These are phyloP conservation scores for Pseudopithomyces chartarum DNA, from an alignment of 2,329 filamentous ascomycete genomes.

Conservation along the genomic window DNA sequence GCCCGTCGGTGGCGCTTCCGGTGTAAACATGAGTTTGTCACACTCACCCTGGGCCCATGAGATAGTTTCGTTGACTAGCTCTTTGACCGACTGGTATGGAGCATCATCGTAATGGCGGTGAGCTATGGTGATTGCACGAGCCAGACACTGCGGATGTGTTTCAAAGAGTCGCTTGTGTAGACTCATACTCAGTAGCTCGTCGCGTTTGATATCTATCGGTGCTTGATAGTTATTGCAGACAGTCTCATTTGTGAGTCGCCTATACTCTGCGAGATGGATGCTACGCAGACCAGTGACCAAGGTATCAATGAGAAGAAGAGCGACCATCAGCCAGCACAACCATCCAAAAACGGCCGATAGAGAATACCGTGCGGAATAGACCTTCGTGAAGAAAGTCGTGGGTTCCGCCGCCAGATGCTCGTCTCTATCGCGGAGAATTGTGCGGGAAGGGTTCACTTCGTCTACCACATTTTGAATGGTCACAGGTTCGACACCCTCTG, in stretches of 20 bases:
- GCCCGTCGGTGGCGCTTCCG: conserved; percentile 8
- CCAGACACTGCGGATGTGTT: conserved; percentile 30
- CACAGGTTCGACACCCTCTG: too few relatives aligned
- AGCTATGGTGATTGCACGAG: conserved; percentile 21
- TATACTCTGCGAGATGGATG: background rate
- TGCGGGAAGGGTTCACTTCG: too few relatives aligned
- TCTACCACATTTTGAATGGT: too few relatives aligned
- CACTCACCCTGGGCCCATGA: conserved; percentile 31
- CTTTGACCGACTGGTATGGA: conserved; percentile 17
- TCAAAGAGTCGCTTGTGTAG: conserved; percentile 23
- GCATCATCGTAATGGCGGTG: conserved; percentile 14
- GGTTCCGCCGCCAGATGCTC: too few relatives aligned
- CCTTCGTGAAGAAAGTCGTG: too few relatives aligned
- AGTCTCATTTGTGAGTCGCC: background rate
- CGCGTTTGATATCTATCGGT: background rate
- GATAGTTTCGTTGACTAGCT: conserved; percentile 22
- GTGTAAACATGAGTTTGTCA: conserved; percentile 22
- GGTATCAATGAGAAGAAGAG: background rate
- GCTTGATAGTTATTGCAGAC: background rate
- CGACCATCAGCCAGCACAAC: background rate
- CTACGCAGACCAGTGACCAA: background rate
- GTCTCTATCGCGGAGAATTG: too few relatives aligned
- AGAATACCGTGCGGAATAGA: background rate
- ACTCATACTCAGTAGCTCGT: conserved; percentile 5
- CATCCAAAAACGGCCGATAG: background rate